Conservation (phyloP, 2,329 filamentous ascomycete species). For the Xylaria arbuscula region DNA sequence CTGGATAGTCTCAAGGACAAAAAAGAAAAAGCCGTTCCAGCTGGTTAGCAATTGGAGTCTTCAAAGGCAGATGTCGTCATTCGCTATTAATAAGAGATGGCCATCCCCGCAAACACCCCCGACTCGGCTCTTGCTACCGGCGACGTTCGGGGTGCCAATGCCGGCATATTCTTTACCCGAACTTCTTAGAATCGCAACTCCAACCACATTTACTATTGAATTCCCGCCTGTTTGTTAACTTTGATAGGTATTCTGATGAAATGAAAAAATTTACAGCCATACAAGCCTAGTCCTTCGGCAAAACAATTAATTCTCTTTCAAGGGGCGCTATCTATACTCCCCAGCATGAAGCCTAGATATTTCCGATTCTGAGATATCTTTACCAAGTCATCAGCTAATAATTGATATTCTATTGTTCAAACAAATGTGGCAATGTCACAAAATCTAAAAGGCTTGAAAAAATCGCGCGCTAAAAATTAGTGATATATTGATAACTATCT, state of each 20-base stretch:
- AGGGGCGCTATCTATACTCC: no score
- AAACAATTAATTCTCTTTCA: no score
- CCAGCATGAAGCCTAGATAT: no score
- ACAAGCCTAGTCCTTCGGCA: neutral
- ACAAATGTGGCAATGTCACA: no score
- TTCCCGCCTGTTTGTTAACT: neutral
- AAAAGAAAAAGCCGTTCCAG: neutral
- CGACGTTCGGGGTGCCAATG: neutral
- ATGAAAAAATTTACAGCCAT: neutral
- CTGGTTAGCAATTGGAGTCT: neutral
- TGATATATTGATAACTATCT: neutral
- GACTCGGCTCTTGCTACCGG: neutral
- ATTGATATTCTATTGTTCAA: no score
- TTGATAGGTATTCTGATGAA: neutral
- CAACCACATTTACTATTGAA: neutral
- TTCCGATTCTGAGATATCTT: no score
- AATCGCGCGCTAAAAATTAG: no score
- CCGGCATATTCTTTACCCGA: slow-evolving; percentile 14
- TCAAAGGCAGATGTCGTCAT: slow-evolving; percentile 1
- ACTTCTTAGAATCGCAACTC: neutral
- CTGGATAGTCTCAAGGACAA: neutral
- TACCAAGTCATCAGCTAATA: no score
- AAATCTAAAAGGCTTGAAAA: no score
- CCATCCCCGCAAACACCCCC: slow-evolving; percentile 6
- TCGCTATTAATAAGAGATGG: neutral